These are phyloP conservation scores for Neopestalotiopsis sp. DNA, from an alignment of 2,329 filamentous ascomycete genomes.

Conservation along the genomic window DNA sequence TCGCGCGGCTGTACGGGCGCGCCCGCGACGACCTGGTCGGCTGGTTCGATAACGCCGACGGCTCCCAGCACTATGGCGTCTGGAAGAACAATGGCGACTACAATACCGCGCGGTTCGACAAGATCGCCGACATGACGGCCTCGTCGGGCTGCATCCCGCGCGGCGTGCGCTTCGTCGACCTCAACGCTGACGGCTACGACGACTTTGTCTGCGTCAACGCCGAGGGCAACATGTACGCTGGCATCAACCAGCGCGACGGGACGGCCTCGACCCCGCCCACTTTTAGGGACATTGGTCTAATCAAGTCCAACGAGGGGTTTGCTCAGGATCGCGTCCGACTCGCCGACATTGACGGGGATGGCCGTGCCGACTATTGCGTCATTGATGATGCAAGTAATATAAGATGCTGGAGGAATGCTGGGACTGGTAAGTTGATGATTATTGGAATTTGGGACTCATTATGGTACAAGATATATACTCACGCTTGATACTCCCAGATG, in stretches of 20 bases:
- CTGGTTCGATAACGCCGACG: slow-evolving; percentile 35
- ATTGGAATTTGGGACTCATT: too few relatives aligned
- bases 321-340: slow-evolving; percentile 30
- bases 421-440: slow-evolving; percentile 14
- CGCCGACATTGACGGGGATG: slow-evolving; percentile 39
- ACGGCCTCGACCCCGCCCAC: slow-evolving; percentile 22
- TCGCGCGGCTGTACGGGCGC: slow-evolving; percentile 26
- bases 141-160: slow-evolving; percentile 15
- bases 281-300: slow-evolving; percentile 29
- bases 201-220: slow-evolving; percentile 37
- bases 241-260: slow-evolving; percentile 31
- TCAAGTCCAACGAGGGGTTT: slow-evolving; percentile 24
- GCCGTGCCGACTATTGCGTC: slow-evolving; percentile 40
- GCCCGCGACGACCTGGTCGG: slow-evolving; percentile 30
- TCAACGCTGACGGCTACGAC: slow-evolving; percentile 32
- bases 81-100: slow-evolving; percentile 19
- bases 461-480: neutral
- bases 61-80: slow-evolving; percentile 22
- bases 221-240: slow-evolving; percentile 23
- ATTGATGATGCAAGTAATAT: slow-evolving; percentile 32
- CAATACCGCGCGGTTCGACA: slow-evolving; percentile 17
- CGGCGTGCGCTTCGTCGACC: slow-evolving; percentile 22
- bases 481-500: slow-evolving; percentile 18
- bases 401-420: slow-evolving; percentile 38
- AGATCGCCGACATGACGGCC: slow-evolving; percentile 24